Conservation (phyloP, 257 asterid genomes). For the Nicotiana noctiflora region DNA sequence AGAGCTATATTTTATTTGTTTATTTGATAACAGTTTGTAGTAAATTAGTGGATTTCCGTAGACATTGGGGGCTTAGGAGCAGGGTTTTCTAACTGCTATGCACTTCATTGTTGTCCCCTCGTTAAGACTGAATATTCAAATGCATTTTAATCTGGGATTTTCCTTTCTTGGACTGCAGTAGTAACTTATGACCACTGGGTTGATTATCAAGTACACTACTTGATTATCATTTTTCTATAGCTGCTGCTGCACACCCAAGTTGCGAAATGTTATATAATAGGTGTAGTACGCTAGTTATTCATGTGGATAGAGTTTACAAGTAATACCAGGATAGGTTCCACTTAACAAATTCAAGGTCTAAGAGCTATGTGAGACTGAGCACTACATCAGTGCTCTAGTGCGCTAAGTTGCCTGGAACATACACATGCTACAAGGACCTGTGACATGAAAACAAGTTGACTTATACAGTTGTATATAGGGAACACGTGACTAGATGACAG, state of each 20-base stretch:
- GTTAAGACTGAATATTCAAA: background rate
- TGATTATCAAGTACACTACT: background rate
- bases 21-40: background rate
- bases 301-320: background rate
- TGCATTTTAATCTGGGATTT: background rate
- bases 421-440: too few species aligned
- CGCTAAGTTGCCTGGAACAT: too few species aligned
- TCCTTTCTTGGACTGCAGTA: background rate
- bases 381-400: too few species aligned
- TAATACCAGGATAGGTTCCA: background rate
- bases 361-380: too few species aligned
- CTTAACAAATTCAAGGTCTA: background rate
- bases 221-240: background rate
- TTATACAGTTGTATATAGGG: too few species aligned
- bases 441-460: too few species aligned
- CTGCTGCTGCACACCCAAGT: background rate
- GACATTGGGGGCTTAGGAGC: background rate
- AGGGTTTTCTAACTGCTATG: background rate
- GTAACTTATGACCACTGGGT: background rate
- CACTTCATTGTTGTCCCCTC: background rate
- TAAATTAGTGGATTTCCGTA: background rate
- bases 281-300: background rate
- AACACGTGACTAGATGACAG: too few species aligned
- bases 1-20: background rate
- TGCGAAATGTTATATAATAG: background rate